phyloP scores from a whole-genome alignment of 257 asterid genomes.

The Avicennia marina region DNA sequence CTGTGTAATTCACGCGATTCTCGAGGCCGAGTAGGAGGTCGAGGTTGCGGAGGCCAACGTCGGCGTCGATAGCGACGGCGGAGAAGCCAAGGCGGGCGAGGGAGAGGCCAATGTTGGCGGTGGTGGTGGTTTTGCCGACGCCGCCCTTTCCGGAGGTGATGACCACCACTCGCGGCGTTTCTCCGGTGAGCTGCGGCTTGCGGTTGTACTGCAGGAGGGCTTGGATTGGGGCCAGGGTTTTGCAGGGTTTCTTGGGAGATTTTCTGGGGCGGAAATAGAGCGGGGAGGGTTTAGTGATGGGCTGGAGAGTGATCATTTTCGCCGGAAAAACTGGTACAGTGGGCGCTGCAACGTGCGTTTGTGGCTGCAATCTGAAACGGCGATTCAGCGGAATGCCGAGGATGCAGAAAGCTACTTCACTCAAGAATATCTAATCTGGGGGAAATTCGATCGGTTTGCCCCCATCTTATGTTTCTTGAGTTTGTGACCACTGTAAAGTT shows the following conservation, averaged over 20 bases:
- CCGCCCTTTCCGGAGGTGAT: slow-evolving; percentile 98
- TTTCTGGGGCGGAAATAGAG: slow-evolving; percentile 33
- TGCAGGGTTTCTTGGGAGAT: slow-evolving; percentile 30
- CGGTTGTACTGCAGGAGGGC: slow-evolving; percentile 92
- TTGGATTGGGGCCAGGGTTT: slow-evolving; percentile 38
- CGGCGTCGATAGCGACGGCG: slow-evolving; percentile 94
- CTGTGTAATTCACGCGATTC: slow-evolving; percentile 94
- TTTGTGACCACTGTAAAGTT: too few species aligned
- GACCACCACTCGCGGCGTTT: slow-evolving; percentile 86
- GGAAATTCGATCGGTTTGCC: too few species aligned
- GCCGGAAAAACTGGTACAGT: slow-evolving; percentile 15
- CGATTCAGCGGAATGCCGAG: neutral
- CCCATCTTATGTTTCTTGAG: too few species aligned
- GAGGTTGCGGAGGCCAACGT: slow-evolving; percentile 92
- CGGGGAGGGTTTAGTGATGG: slow-evolving; percentile 42
- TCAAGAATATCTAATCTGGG: too few species aligned
- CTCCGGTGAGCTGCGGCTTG: slow-evolving; percentile 92
- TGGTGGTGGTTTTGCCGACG: slow-evolving; percentile 95
- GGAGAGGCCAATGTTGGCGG: slow-evolving; percentile 94
- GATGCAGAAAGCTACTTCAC: too few species aligned
- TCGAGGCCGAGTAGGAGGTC: slow-evolving; percentile 93
- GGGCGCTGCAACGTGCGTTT: slow-evolving; percentile 15
- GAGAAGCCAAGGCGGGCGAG: slow-evolving; percentile 88
- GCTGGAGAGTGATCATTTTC: slow-evolving; percentile 43
- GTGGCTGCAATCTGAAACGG: slow-evolving; percentile 12